Evolutionary conservation across 78 protist genomes (phyloP), one percentile per base, ranked within the genome.

Genomic region (Dictyostelium discoideum): DNA sequence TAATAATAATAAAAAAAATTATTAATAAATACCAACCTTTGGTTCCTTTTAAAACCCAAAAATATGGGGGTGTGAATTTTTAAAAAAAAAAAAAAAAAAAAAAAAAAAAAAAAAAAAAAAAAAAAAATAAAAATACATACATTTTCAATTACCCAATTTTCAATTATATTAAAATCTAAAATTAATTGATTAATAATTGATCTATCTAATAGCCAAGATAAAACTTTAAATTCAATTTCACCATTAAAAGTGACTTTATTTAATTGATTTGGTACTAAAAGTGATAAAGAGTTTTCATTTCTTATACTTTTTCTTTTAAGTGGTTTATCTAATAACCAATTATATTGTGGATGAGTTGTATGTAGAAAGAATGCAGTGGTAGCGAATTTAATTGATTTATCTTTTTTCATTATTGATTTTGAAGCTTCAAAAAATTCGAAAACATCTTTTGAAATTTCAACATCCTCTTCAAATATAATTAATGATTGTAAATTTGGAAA

Each of bases 301-400:
- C 88, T 82, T 22, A 90, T 50, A 50, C 82, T 72, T 54, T 90
- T 90, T 50, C 95, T 63, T 39, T 90, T 90, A 0, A 90, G 29
- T 50, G 95, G 95, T 50, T 90, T 90, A 72, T 90, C 95, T 10
- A 90, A 29, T 80, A 79, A 32, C 95, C 95, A 90, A 72, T 90
- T 86, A 73, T 90, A 90, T 32, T 90, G 88, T 32, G 87, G 84
- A 82, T 90, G 95, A 10, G 89, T 90, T 20, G 95, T 89, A 37
- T 90, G 95, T 2, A 90, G n/a, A 69, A 90, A 90, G 84, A 72
- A 90, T 14, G 95, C 95, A 29, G 85, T 42, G 13, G 95, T 90
- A 48, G 95, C 81, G 40, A 90, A 82, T 22, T 48, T 54, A 5
- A 39, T 10, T 39, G 22, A 14, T 7, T 79, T 44, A 79, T n/a